These are phyloP conservation scores for Rugonectria rugulosa DNA, from an alignment of 2,329 filamentous ascomycete species.

Conservation along the genomic window DNA sequence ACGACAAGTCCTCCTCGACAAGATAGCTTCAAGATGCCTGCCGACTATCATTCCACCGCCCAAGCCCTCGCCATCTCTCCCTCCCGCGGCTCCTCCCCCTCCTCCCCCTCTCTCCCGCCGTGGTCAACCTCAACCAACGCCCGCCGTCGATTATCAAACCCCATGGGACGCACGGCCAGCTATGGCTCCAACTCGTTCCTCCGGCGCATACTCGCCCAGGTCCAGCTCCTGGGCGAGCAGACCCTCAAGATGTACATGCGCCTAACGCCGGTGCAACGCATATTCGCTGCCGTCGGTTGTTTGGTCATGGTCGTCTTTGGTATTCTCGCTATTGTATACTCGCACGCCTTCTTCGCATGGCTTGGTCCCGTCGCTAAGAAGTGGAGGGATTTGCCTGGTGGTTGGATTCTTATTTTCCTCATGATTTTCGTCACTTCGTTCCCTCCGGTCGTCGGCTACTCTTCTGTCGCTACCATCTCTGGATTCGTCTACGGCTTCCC, in stretches of 20 bases:
- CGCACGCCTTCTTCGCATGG: constrained; percentile 78
- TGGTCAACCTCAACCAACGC: constrained; percentile 30
- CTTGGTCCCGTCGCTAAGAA: constrained; percentile 76
- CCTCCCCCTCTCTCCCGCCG: constrained; percentile 41
- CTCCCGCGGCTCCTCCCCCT: constrained; percentile 41
- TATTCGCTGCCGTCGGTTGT: constrained; percentile 60
- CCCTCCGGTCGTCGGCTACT: constrained; percentile 88
- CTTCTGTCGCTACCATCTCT: constrained; percentile 67
- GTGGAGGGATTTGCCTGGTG: constrained; percentile 77
- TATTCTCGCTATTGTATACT: constrained; percentile 79
- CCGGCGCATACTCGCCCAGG: constrained; percentile 45
- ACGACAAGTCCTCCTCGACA: not conserved
- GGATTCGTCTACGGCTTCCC: constrained; percentile 65
- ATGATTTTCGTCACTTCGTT: constrained; percentile 81
- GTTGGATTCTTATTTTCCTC: constrained; percentile 78
- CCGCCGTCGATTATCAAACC: constrained; percentile 52
- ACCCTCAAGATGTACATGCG: constrained; percentile 59
- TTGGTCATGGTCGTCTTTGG: constrained; percentile 61
- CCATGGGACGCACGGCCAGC: constrained; percentile 44
- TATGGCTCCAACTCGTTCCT: constrained; percentile 38
- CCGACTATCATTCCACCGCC: constrained; percentile 59
- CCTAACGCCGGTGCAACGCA: constrained; percentile 68
- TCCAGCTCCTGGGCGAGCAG: constrained; percentile 53
- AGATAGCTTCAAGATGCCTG: constrained; percentile 52
- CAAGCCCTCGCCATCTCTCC: constrained; percentile 57